Evolutionary conservation across 805 yeast species (phyloP).

Genomic region (Helenozyma rhizophorensis): DNA sequence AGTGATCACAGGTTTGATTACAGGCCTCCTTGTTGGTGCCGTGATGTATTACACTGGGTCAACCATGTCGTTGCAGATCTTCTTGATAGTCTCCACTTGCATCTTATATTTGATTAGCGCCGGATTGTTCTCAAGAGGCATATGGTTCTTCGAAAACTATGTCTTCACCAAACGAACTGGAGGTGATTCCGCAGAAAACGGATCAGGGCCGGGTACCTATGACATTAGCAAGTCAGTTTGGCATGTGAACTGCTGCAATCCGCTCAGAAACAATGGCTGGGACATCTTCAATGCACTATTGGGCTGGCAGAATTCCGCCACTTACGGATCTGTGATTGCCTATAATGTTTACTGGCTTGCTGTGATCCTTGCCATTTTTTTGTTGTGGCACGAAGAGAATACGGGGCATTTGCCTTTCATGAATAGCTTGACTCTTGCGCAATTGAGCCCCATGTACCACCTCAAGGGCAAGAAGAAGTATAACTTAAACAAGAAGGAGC

Average conservation of each 20-base stretch:
- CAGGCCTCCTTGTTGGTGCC: constrained; percentile 71
- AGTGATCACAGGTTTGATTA: constrained; percentile 79
- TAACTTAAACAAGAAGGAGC: constrained; percentile 49
- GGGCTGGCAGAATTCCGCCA: constrained; percentile 98
- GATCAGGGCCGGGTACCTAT: constrained; percentile 94
- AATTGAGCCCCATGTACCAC: constrained; percentile 71
- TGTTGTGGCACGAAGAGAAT: constrained; percentile 82
- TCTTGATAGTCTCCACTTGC: constrained; percentile 83
- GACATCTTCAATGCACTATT: constrained; percentile 90
- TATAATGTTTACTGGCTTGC: constrained; percentile 87
- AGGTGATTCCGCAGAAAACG: constrained; percentile 92
- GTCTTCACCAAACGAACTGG: constrained; percentile 65
- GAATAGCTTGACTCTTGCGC: constrained; percentile 31
- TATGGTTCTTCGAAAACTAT: constrained; percentile 83
- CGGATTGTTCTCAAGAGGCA: constrained; percentile 88
- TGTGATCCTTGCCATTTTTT: constrained; percentile 48
- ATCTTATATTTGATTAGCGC: constrained; percentile 86
- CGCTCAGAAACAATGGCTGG: constrained; percentile 87
- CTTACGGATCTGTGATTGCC: constrained; percentile 84
- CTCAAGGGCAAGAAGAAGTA: constrained; percentile 63
- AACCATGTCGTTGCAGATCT: constrained; percentile 75
- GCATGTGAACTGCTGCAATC: constrained; percentile 98
- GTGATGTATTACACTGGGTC: constrained; percentile 80
- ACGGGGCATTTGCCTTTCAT: constrained; percentile 74
- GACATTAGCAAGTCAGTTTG: constrained; percentile 75